Evolutionary conservation across 345 rosid species (phyloP).

Genomic region (Aegle marmelos): DNA sequence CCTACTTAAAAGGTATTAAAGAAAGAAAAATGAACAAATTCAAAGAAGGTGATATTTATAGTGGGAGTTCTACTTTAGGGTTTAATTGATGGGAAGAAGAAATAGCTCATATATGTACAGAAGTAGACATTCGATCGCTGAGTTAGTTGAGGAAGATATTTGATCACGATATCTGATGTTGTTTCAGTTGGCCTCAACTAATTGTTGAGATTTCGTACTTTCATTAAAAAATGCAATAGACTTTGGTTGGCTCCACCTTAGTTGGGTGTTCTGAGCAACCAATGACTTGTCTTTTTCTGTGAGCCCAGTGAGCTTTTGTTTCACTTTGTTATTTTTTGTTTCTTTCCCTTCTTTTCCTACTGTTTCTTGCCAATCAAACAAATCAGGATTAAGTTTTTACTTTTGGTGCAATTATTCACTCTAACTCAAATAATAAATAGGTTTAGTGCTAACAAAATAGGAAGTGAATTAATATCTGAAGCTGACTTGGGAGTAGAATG

Average conservation of each 20-base stretch:
- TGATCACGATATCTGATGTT: too few relatives aligned
- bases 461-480: too few relatives aligned
- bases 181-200: too few relatives aligned
- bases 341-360: neutral
- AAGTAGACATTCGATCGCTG: neutral
- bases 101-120: neutral
- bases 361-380: neutral
- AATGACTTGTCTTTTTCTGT: too few relatives aligned
- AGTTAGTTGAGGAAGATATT: too few relatives aligned
- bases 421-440: too few relatives aligned
- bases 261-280: too few relatives aligned
- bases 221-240: too few relatives aligned
- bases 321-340: neutral
- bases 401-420: too few relatives aligned
- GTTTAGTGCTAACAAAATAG: too few relatives aligned
- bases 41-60: neutral
- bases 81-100: neutral
- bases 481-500: neutral
- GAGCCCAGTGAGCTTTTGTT: neutral
- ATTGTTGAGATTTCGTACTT: too few relatives aligned
- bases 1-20: neutral
- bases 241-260: too few relatives aligned
- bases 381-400: neutral
- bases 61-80: neutral
- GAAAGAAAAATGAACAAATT: neutral